A percentile compares a stretch with the other conserved stretches of the same genome.
These are phyloP conservation scores for Zoysia japonica DNA, from an alignment of 176 grass and related monocot genomes.

Conservation along the genomic window DNA sequence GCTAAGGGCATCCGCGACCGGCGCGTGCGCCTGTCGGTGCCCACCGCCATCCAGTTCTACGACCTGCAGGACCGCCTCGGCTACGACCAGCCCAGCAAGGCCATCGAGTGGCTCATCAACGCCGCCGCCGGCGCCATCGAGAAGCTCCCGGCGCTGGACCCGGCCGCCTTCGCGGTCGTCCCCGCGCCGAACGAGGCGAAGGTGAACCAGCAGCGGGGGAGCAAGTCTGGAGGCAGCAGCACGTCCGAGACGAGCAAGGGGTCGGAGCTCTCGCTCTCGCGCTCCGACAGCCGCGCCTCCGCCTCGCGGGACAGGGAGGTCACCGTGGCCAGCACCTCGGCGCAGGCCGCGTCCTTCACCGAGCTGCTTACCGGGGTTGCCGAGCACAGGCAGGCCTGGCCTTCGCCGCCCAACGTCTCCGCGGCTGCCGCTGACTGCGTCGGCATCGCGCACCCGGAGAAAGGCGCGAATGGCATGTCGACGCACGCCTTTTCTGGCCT, in stretches of 20 bases:
- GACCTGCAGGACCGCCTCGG: slow-evolving; percentile 90
- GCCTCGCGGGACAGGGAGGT: slow-evolving; percentile 59
- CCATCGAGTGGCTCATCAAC: slow-evolving; percentile 89
- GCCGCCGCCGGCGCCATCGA: slow-evolving; percentile 72
- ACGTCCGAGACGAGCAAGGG: slow-evolving; percentile 90
- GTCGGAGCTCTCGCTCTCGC: slow-evolving; percentile 69
- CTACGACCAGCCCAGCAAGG: slow-evolving; percentile 87
- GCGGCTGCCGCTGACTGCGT: slow-evolving; percentile 35
- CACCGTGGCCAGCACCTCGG: slow-evolving; percentile 38
- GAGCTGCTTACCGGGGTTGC: slow-evolving; percentile 63
- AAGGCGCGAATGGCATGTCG: slow-evolving; percentile 22
- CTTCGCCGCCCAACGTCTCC: neutral
- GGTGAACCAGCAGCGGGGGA: slow-evolving; percentile 44
- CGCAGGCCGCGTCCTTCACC: slow-evolving; percentile 69
- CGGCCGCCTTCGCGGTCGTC: slow-evolving; percentile 37
- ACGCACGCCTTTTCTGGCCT: slow-evolving; percentile 29
- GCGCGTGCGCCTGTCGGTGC: slow-evolving; percentile 73
- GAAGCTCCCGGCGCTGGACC: slow-evolving; percentile 58
- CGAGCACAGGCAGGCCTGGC: slow-evolving; percentile 35
- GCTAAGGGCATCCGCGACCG: slow-evolving; percentile 86
- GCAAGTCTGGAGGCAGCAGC: slow-evolving; percentile 70
- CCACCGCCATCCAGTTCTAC: slow-evolving; percentile 91
- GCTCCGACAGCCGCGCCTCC: slow-evolving; percentile 49
- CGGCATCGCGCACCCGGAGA: slow-evolving; percentile 7
- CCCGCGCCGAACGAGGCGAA: slow-evolving; percentile 13